A percentile compares a stretch with the other conserved stretches of the same genome.
Evolutionary conservation across 1,284 basidiomycete species (phyloP).

Genomic region (Pseudozyma sp.): DNA sequence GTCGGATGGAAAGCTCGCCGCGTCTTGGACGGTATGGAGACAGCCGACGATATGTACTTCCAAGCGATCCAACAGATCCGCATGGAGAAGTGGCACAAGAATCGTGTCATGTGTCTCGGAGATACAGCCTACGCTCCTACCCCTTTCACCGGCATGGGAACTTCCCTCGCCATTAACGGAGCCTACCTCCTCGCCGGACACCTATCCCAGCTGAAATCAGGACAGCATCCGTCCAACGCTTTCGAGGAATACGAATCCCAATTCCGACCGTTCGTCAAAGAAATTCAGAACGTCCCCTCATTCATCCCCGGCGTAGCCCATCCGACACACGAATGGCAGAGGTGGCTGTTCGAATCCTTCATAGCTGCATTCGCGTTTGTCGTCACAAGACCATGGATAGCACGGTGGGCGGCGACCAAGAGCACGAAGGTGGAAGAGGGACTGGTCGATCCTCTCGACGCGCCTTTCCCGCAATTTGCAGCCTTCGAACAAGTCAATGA

Average conservation of each 20-base stretch:
- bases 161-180: slow-evolving; percentile 43
- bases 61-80: slow-evolving; percentile 47
- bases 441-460: slow-evolving; percentile 17
- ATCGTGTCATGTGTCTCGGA: slow-evolving; percentile 49
- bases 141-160: slow-evolving; percentile 53
- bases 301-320: slow-evolving; percentile 33
- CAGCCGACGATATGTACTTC: slow-evolving; percentile 48
- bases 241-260: slow-evolving; percentile 39
- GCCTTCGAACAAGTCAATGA: slow-evolving; percentile 3
- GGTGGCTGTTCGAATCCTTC: slow-evolving; percentile 14
- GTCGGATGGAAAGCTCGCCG: slow-evolving; percentile 32
- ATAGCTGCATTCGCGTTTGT: slow-evolving; percentile 9
- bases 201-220: slow-evolving; percentile 24
- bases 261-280: slow-evolving; percentile 39
- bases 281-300: slow-evolving; percentile 40
- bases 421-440: slow-evolving; percentile 6
- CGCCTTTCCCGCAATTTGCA: slow-evolving; percentile 16
- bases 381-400: slow-evolving; percentile 7
- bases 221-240: slow-evolving; percentile 16
- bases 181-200: slow-evolving; percentile 52
- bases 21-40: slow-evolving; percentile 29
- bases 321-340: slow-evolving; percentile 9
- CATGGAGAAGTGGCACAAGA: slow-evolving; percentile 37
- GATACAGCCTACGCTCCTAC: slow-evolving; percentile 55
- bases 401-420: not conserved